A percentile compares a stretch with the other conserved stretches of the same genome.
Conservation (phyloP, 192 early-diverging fungal genomes). For the Backusella luteola region DNA sequence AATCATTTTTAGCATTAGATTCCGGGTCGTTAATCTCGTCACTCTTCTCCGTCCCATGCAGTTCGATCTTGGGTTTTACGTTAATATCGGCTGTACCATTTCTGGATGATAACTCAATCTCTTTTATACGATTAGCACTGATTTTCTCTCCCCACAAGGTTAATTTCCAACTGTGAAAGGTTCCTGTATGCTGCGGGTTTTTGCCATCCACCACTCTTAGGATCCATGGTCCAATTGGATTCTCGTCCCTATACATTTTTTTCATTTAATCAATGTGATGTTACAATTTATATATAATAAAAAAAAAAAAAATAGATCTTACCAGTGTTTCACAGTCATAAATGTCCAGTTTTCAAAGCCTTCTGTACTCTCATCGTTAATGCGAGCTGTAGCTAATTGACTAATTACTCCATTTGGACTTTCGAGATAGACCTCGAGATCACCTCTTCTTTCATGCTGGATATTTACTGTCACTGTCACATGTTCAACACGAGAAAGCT, state of each 20-base stretch:
- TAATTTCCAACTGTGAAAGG: conserved; percentile 65
- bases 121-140: background rate
- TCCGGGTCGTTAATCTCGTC: background rate
- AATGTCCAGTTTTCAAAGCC: conserved; percentile 91
- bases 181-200: conserved; percentile 52
- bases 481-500: conserved; percentile 77
- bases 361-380: conserved; percentile 57
- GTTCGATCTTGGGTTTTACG: background rate
- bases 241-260: conserved; percentile 74
- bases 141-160: conserved; percentile 65
- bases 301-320: background rate
- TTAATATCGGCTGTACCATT: background rate
- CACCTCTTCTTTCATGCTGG: conserved; percentile 78
- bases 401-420: conserved; percentile 71
- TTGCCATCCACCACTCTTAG: conserved; percentile 62
- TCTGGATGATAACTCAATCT: background rate
- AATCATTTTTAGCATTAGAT: background rate
- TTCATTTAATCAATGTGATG: background rate
- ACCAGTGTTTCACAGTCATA: conserved; percentile 97
- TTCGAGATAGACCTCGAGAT: conserved; percentile 79
- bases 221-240: conserved; percentile 82
- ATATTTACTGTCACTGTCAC: conserved; percentile 85
- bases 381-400: conserved; percentile 63
- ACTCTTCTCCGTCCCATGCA: background rate
- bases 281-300: background rate